Conservation (phyloP, 345 rosid species). For the Arabidopsis arenosa region DNA sequence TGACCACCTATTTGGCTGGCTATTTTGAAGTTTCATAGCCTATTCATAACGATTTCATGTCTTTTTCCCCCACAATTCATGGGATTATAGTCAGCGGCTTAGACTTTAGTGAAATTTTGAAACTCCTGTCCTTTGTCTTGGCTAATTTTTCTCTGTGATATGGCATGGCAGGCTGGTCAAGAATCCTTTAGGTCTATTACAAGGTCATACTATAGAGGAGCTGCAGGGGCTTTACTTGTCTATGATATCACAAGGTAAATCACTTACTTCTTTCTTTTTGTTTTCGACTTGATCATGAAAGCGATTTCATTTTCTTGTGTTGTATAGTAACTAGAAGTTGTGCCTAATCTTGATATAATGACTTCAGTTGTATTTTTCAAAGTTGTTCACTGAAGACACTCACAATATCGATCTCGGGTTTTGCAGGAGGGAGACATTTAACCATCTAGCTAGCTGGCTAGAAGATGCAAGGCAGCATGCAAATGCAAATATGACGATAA, state of each 20-base stretch:
- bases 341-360: no score
- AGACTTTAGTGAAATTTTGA: not conserved
- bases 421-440: constrained; percentile 88
- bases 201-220: constrained; percentile 94
- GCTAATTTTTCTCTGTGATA: constrained; percentile 11
- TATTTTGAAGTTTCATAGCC: not conserved
- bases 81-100: not conserved
- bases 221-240: constrained; percentile 98
- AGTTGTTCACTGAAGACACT: not conserved
- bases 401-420: not conserved
- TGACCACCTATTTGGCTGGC: not conserved
- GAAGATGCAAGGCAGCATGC: constrained; percentile 99
- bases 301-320: no score
- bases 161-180: constrained; percentile 82
- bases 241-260: constrained; percentile 91
- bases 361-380: no score
- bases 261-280: not conserved
- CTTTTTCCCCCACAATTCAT: not conserved
- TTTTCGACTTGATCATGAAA: no score
- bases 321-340: no score
- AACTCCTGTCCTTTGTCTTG: not conserved
- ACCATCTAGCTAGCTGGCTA: constrained; percentile 96
- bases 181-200: constrained; percentile 98
- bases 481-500: constrained; percentile 95
- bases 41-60: not conserved